Percentiles rank a stretch among this genome's conserved stretches.
phyloP scores from a whole-genome alignment of 495 filamentous ascomycete species.

The Barbatosphaeria neglecta region DNA sequence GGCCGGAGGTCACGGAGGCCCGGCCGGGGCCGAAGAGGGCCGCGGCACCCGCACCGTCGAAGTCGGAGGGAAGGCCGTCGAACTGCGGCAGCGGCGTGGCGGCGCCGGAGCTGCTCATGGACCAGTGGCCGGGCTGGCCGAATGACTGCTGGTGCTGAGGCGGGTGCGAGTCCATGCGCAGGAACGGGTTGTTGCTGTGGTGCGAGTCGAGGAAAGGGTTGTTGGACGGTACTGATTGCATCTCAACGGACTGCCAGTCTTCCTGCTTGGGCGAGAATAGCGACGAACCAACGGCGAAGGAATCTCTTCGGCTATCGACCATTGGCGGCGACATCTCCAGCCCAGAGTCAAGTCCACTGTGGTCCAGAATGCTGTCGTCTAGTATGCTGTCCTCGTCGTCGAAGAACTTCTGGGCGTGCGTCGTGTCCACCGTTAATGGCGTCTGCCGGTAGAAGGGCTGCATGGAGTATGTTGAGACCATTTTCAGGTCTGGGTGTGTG shows the following conservation, averaged over 20 bases:
- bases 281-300: constrained; percentile 55
- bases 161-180: constrained; percentile 46
- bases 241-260: constrained; percentile 55
- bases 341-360: constrained; percentile 47
- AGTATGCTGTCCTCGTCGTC: constrained; percentile 74
- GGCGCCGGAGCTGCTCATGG: constrained; percentile 47
- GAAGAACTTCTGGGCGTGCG: constrained; percentile 48
- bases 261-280: constrained; percentile 66
- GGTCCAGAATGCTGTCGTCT: constrained; percentile 76
- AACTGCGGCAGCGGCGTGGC: constrained; percentile 43
- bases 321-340: constrained; percentile 59
- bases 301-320: constrained; percentile 54
- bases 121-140: constrained; percentile 41
- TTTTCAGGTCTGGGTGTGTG: constrained; percentile 24
- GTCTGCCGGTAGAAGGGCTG: constrained; percentile 53
- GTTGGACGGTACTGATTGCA: constrained; percentile 43
- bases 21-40: constrained; percentile 34
- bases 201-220: constrained; percentile 48
- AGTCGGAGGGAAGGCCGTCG: constrained; percentile 53
- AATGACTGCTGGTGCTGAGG: constrained; percentile 8
- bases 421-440: constrained; percentile 50
- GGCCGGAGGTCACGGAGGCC: constrained; percentile 34
- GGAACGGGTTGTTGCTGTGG: constrained; percentile 45
- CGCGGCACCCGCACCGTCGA: constrained; percentile 42
- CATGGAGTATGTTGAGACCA: constrained; percentile 38